phyloP scores from a whole-genome alignment of 371 early-diverging fungal genomes.

The Syncephalastrum sp. region DNA sequence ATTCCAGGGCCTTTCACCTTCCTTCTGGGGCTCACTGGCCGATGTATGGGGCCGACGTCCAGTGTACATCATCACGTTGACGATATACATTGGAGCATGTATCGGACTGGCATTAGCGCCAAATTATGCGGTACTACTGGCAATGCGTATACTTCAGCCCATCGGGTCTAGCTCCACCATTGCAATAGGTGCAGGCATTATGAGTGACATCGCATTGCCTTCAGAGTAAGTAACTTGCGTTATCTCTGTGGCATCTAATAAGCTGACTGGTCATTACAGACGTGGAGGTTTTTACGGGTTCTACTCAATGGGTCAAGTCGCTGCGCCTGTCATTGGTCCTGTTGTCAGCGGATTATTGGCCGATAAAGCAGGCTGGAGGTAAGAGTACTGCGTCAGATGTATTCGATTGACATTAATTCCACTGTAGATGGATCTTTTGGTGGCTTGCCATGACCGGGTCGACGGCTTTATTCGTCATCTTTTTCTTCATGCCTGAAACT shows the following conservation, averaged over 20 bases:
- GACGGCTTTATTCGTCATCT: conserved; percentile 32
- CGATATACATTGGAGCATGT: conserved; percentile 50
- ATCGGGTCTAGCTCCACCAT: conserved; percentile 57
- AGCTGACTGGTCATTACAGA: conserved; percentile 5
- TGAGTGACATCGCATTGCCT: conserved; percentile 50
- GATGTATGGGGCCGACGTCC: conserved; percentile 57
- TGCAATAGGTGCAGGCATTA: conserved; percentile 24
- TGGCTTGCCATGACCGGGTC: conserved; percentile 46
- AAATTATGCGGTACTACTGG: conserved; percentile 46
- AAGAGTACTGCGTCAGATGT: background rate
- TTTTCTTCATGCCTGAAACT: conserved; percentile 60
- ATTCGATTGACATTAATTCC: conserved; percentile 1
- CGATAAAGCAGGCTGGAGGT: conserved; percentile 51
- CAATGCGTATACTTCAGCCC: conserved; percentile 56
- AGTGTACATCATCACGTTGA: conserved; percentile 51
- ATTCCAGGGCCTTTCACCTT: conserved; percentile 21
- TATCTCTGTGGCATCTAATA: background rate
- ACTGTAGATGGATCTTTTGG: conserved; percentile 49
- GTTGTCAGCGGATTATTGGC: conserved; percentile 50
- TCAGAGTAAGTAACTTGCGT: conserved; percentile 32
- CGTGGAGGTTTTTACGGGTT: conserved; percentile 60
- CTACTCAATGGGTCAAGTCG: conserved; percentile 44
- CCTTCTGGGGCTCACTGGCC: conserved; percentile 56
- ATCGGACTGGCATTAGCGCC: conserved; percentile 53
- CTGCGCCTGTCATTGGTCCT: conserved; percentile 61